phyloP scores from a whole-genome alignment of 352 stramenopile species.

The Peronospora destructor region DNA sequence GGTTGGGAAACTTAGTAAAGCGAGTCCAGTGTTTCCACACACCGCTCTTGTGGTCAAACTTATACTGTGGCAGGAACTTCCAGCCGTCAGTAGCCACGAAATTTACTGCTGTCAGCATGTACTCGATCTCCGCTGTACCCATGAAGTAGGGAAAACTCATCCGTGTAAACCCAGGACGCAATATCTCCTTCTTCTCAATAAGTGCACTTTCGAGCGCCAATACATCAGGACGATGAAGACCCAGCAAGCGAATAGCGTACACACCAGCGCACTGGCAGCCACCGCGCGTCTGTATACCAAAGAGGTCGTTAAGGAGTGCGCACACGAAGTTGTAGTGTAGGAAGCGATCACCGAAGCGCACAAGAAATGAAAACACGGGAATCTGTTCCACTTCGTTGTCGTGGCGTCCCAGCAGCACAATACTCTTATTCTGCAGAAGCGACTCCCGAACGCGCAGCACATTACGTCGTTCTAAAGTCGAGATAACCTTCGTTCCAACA shows the following conservation, averaged over 20 bases:
- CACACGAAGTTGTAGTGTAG: conserved; percentile 99
- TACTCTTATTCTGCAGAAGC: conserved; percentile 40
- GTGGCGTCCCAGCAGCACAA: conserved; percentile 87
- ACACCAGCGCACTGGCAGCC: conserved; percentile 89
- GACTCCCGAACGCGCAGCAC: conserved; percentile 37
- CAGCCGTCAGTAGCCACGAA: conserved; percentile 93
- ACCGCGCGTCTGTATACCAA: conserved; percentile 87
- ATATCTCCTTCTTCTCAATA: conserved; percentile 88
- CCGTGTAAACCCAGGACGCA: conserved; percentile 93
- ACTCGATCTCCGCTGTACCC: conserved; percentile 79
- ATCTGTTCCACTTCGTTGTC: conserved; percentile 44
- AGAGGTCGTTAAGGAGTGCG: conserved; percentile 96
- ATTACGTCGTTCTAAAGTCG: conserved; percentile 40
- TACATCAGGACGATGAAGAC: conserved; percentile 68
- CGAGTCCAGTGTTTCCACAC: conserved; percentile 85
- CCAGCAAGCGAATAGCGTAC: conserved; percentile 91
- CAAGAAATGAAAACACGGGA: conserved; percentile 94
- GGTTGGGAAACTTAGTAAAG: conserved; percentile 46
- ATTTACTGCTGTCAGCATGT: conserved; percentile 89
- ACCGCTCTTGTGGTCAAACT: conserved; percentile 93
- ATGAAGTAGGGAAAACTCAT: conserved; percentile 91
- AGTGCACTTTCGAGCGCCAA: conserved; percentile 80
- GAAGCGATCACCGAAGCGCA: conserved; percentile 84
- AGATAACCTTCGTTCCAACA: conserved; percentile 50
- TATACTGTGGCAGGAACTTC: conserved; percentile 92